These are phyloP conservation scores for Monascus purpureus DNA, from an alignment of 495 filamentous ascomycete genomes.

Conservation along the genomic window DNA sequence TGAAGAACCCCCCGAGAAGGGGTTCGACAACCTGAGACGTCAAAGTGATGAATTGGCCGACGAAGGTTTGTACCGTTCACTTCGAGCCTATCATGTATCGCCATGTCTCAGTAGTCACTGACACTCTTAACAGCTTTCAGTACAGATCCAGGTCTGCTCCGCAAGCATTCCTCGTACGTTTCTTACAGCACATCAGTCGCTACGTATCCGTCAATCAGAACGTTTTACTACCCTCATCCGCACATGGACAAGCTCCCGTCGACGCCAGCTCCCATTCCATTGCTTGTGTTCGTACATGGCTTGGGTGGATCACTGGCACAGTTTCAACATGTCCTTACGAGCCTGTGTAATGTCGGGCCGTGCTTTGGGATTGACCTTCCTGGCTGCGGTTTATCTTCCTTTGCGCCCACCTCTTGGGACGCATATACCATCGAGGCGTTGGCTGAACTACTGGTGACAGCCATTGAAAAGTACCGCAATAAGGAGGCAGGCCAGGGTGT, in stretches of 20 bases:
- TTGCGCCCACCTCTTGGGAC: constrained; percentile 54
- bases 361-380: constrained; percentile 85
- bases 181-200: constrained; percentile 55
- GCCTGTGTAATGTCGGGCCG: constrained; percentile 71
- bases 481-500: constrained; percentile 54
- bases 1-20: constrained; percentile 9
- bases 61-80: constrained; percentile 15
- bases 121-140: constrained; percentile 13
- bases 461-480: constrained; percentile 60
- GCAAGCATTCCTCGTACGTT: constrained; percentile 57
- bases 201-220: constrained; percentile 63
- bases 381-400: constrained; percentile 69
- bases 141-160: constrained; percentile 63
- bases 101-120: constrained; percentile 1
- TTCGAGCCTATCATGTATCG: background rate
- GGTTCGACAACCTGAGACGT: constrained; percentile 8
- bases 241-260: constrained; percentile 64
- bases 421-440: constrained; percentile 69
- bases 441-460: constrained; percentile 53
- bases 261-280: constrained; percentile 57
- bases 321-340: constrained; percentile 69
- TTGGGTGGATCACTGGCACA: constrained; percentile 82
- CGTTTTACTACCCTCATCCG: constrained; percentile 71
- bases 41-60: constrained; percentile 14
- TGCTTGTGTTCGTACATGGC: constrained; percentile 85